Conservation (phyloP, 2,329 filamentous ascomycete genomes). For the Paradendryphiella salina region DNA sequence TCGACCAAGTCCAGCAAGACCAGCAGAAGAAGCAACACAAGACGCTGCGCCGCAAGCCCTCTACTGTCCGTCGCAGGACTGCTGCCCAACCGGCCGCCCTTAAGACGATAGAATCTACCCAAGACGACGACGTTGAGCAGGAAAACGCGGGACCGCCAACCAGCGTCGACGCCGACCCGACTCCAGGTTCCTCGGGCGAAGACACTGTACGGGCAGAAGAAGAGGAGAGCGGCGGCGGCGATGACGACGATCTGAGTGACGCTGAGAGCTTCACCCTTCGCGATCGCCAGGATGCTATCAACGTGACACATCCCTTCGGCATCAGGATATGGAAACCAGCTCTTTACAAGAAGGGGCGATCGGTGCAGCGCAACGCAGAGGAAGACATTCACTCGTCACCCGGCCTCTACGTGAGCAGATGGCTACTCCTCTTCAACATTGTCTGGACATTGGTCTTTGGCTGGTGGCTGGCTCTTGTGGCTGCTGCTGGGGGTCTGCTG, state of each 20-base stretch:
- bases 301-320: slow-evolving; percentile 97
- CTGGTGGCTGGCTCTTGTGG: slow-evolving; percentile 88
- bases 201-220: slow-evolving; percentile 47
- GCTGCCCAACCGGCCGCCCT: slow-evolving; percentile 53
- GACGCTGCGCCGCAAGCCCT: slow-evolving; percentile 54
- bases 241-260: slow-evolving; percentile 77
- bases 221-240: slow-evolving; percentile 55
- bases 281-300: slow-evolving; percentile 96
- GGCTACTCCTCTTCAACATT: slow-evolving; percentile 85
- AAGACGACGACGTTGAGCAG: slow-evolving; percentile 54
- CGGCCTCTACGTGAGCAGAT: slow-evolving; percentile 79
- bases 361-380: slow-evolving; percentile 93
- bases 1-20: slow-evolving; percentile 57
- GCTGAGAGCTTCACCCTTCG: slow-evolving; percentile 97
- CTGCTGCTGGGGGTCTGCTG: slow-evolving; percentile 71
- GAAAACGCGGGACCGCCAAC: slow-evolving; percentile 28
- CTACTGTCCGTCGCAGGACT: slow-evolving; percentile 56
- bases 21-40: slow-evolving; percentile 35
- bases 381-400: slow-evolving; percentile 96
- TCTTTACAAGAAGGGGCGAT: slow-evolving; percentile 95
- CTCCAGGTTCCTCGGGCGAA: slow-evolving; percentile 41
- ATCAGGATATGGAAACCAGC: slow-evolving; percentile 99
- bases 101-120: slow-evolving; percentile 54
- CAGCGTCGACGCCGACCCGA: slow-evolving; percentile 25
- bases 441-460: slow-evolving; percentile 91